Base-by-base conservation (phyloP, 139 green algal species). In the Yamagishiella unicocca region DNA sequence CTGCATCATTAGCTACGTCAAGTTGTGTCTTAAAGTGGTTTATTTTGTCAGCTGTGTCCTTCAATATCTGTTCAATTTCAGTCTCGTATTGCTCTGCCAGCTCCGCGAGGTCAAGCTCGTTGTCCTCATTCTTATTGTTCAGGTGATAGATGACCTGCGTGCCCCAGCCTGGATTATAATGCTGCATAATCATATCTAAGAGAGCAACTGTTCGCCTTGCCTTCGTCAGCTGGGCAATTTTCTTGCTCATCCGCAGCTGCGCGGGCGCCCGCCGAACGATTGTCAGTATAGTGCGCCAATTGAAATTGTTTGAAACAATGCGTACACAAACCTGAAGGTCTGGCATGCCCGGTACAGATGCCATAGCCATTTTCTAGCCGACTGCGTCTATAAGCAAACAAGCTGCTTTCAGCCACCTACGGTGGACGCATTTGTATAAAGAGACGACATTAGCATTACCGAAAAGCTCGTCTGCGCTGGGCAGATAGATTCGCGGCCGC, bases 131-230 rank as follows among this genome's bases (percentile, higher is more conserved):
- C 64, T 95, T 96, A 82, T 94, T 95, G 78, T 97, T 96, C 3
- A 97, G 79, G 71, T 97, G 95, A 77, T 97, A 95, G 46, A 97
- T 97, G 68, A 97, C 95, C 91, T 95, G 91, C 43, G 29, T n/a
- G n/a, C n/a, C n/a, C n/a, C n/a, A n/a, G n/a, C n/a, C n/a, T n/a
- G n/a, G n/a, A n/a, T n/a, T n/a, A n/a, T n/a, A n/a, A n/a, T n/a
- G n/a, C n/a, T n/a, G n/a, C n/a, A n/a, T n/a, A n/a, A n/a, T n/a
- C n/a, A n/a, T n/a, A n/a, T n/a, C n/a, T n/a, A n/a, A n/a, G n/a
- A n/a, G n/a, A n/a, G n/a, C n/a, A n/a, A n/a, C n/a, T n/a, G n/a
- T n/a, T 37, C 22, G 6, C 35, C 77, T 40, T 71, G 92, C 92
- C 89, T 96, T 95, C 12, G 94, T 96, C 1, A 97, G 91, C 92